Base-by-base conservation (phyloP, 345 rosid species). In the Camelina hispida region DNA sequence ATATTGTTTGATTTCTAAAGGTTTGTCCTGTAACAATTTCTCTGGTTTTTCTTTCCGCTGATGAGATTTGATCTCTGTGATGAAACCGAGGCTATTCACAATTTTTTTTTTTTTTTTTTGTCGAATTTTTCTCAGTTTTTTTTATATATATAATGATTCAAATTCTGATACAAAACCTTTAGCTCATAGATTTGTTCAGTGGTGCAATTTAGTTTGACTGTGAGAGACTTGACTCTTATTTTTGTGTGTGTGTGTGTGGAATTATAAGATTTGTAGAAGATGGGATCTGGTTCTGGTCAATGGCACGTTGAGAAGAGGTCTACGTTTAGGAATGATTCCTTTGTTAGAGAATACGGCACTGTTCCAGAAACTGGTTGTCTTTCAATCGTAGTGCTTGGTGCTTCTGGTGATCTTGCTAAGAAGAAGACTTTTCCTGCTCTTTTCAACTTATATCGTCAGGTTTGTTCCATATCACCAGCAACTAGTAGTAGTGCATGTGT, bases 341-440 rank as follows among this genome's bases (percentile, higher is more conserved):
- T 85, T 66, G 37, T 44, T 2, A 79, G 43, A 44, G 91, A 87
- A 28, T 15, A 68, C 4, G 94, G 81, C 42, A 40, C 48, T 73
- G 85, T 69, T 66, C 57, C 78, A 3, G 99, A 89, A 84, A 83
- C 87, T 50, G 98, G 99, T 30, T 86, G 96, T 80, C 93, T 95
- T 67, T 90, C 98, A 9, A 86, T 96, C 37, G 80, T 90, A 11
- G 91, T 96, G 4, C 96, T 96, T 59, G 99, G 98, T 77, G 98
- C 99, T 22, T 96, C 97, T 34, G 99, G 98, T 76, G 99, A 96
- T 85, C 99, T 96, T 73, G 99, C 99, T 32, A 93, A 96, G 88
- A 96, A 96, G 81, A 96, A 93, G 89, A 96, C 94, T 74, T 96
- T 96, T 74, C 99, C 98, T 72, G 99, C 98, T 3, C 99, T 96